These are phyloP conservation scores for Rhodotorula sp. DNA, from an alignment of 1,284 basidiomycete genomes.

Conservation along the genomic window DNA sequence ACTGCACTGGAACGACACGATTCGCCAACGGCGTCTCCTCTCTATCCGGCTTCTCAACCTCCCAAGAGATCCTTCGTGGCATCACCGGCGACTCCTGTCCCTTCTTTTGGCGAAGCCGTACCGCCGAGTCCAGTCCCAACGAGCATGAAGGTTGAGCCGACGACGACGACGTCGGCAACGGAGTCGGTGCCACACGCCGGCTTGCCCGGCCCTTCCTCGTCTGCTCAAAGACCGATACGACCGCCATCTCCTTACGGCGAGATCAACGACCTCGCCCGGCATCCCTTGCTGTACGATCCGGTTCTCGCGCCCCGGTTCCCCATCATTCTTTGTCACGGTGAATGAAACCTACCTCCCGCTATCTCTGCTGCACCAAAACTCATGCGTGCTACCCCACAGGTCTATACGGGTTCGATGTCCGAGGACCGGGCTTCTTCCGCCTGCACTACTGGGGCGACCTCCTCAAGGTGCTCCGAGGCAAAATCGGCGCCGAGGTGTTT, in stretches of 20 bases:
- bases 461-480: constrained; percentile 74
- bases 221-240: neutral
- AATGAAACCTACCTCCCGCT: constrained; percentile 40
- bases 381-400: constrained; percentile 55
- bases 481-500: constrained; percentile 85
- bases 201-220: neutral
- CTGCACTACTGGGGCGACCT: constrained; percentile 96
- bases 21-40: too few relatives aligned
- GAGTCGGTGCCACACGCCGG: neutral
- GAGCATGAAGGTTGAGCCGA: neutral
- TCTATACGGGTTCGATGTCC: constrained; percentile 83
- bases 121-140: neutral
- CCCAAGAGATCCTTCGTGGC: too few relatives aligned
- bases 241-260: constrained; percentile 31
- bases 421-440: constrained; percentile 55
- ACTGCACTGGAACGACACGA: too few relatives aligned
- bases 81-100: neutral
- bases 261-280: constrained; percentile 41
- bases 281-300: constrained; percentile 52
- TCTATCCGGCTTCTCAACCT: too few relatives aligned
- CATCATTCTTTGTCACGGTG: constrained; percentile 92
- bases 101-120: neutral
- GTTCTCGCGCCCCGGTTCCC: constrained; percentile 77
- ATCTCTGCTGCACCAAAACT: neutral
- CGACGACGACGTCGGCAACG: neutral